A percentile compares a stretch with the other conserved stretches of the same genome.
Conservation (phyloP, 2,329 filamentous ascomycete genomes). For the Claviceps paspali region DNA sequence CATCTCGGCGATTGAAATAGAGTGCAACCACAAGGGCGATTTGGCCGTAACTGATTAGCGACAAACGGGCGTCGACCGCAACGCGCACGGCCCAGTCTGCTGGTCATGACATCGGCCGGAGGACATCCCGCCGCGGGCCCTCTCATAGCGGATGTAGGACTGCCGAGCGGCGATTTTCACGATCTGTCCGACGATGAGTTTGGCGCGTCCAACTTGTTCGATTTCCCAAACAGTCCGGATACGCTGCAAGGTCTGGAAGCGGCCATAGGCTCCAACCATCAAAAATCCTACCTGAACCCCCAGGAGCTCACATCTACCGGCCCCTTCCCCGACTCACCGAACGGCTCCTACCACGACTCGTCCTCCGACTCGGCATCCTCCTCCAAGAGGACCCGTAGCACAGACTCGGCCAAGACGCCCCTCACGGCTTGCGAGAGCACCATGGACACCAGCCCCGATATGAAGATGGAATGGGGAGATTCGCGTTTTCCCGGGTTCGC, state of each 20-base stretch:
- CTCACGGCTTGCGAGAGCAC: constrained; percentile 25
- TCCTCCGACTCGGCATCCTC: constrained; percentile 36
- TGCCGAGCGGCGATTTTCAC: constrained; percentile 22
- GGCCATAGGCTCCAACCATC: constrained; percentile 15
- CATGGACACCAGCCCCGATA: constrained; percentile 26
- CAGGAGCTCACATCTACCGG: constrained; percentile 20
- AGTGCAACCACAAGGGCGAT: not conserved
- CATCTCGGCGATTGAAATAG: no score
- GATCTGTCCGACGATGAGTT: constrained; percentile 24
- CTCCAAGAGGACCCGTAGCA: constrained; percentile 30
- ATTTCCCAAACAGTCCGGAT: constrained; percentile 23
- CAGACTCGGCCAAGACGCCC: constrained; percentile 28
- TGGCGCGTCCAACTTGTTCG: constrained; percentile 17
- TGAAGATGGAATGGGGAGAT: constrained; percentile 28
- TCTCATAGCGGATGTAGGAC: constrained; percentile 23
- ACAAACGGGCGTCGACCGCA: constrained; percentile 9
- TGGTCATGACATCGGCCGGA: constrained; percentile 22
- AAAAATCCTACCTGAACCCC: constrained; percentile 18
- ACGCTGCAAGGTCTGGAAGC: constrained; percentile 20
- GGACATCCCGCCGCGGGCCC: constrained; percentile 20
- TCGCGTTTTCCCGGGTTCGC: constrained; percentile 18
- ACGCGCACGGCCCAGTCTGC: constrained; percentile 9
- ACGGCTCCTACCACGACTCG: constrained; percentile 31
- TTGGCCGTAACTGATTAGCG: not conserved
- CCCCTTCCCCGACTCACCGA: constrained; percentile 26